A percentile compares a stretch with the other conserved stretches of the same genome.
Evolutionary conservation across 495 filamentous ascomycete genomes (phyloP).

Genomic region (Thermochaetoides thermophila): DNA sequence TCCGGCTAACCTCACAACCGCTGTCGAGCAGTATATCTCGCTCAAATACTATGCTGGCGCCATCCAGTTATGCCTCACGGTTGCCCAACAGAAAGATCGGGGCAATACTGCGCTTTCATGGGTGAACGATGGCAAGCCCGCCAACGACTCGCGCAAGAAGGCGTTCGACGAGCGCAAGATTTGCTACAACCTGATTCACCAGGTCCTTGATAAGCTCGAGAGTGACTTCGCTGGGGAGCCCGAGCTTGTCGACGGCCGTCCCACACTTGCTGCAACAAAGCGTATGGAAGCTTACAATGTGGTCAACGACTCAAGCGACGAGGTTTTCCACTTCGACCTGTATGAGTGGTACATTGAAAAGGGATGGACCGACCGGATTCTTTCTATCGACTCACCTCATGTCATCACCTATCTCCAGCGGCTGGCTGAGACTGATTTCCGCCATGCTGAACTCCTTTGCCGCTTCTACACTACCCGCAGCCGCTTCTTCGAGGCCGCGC

Average conservation of each 20-base stretch:
- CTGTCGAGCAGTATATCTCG: slow-evolving; percentile 58
- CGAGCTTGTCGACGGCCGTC: slow-evolving; percentile 61
- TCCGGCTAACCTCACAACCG: slow-evolving; percentile 62
- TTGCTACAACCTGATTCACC: slow-evolving; percentile 73
- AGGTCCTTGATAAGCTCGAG: slow-evolving; percentile 64
- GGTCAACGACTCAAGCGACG: slow-evolving; percentile 71
- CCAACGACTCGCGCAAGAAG: slow-evolving; percentile 49
- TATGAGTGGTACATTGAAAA: slow-evolving; percentile 93
- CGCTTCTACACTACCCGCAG: slow-evolving; percentile 68
- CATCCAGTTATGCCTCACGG: slow-evolving; percentile 72
- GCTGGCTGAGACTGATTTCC: slow-evolving; percentile 48
- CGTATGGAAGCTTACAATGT: slow-evolving; percentile 75
- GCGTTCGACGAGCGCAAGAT: slow-evolving; percentile 54
- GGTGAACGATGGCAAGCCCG: slow-evolving; percentile 36
- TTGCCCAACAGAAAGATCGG: slow-evolving; percentile 68
- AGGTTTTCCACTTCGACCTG: slow-evolving; percentile 83
- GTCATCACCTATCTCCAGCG: slow-evolving; percentile 77
- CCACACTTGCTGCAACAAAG: slow-evolving; percentile 57
- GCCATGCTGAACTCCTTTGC: slow-evolving; percentile 85
- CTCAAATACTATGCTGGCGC: slow-evolving; percentile 89
- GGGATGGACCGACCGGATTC: slow-evolving; percentile 66
- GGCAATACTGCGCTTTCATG: slow-evolving; percentile 70
- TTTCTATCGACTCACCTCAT: slow-evolving; percentile 66
- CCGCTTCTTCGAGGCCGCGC: slow-evolving; percentile 69
- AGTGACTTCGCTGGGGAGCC: slow-evolving; percentile 46